Percentiles rank a stretch among this genome's conserved stretches.
Conservation (phyloP, 163 green algal genomes). For the Chlorella variabilis region DNA sequence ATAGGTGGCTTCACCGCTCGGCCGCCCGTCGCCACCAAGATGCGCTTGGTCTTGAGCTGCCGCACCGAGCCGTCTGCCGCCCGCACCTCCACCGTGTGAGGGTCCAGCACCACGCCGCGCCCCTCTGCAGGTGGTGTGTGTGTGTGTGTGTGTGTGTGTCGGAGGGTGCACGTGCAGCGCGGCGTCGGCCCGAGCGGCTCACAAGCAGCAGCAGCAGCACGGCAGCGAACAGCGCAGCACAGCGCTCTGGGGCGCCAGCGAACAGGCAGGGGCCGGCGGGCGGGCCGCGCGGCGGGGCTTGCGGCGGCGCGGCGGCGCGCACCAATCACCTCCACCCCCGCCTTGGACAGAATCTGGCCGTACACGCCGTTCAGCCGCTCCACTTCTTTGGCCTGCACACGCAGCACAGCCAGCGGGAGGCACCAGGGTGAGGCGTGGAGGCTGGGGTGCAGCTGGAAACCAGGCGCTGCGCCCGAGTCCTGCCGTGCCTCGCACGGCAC, state of each 20-base stretch:
- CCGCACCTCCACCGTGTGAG: constrained; percentile 88
- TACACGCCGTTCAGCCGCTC: constrained; percentile 92
- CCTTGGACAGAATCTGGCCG: constrained; percentile 82
- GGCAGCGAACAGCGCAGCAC: too few relatives aligned
- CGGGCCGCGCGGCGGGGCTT: too few relatives aligned
- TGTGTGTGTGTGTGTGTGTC: too few relatives aligned
- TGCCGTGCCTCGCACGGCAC: too few relatives aligned
- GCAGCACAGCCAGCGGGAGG: neutral
- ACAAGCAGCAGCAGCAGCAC: too few relatives aligned
- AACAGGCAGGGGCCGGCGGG: too few relatives aligned
- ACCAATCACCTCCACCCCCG: constrained; percentile 86
- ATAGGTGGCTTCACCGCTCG: constrained; percentile 69
- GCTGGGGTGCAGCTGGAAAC: neutral
- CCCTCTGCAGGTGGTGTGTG: constrained; percentile 81
- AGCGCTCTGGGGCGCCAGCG: too few relatives aligned
- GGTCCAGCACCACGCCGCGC: constrained; percentile 79
- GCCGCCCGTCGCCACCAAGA: constrained; percentile 79
- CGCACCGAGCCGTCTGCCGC: constrained; percentile 48
- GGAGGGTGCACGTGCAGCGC: too few relatives aligned
- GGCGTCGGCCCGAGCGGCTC: too few relatives aligned
- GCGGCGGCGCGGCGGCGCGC: too few relatives aligned
- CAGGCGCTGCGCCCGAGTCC: too few relatives aligned
- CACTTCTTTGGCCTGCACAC: constrained; percentile 84
- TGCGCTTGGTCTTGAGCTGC: constrained; percentile 64
- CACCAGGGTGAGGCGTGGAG: neutral